Conservation (phyloP, 257 asterid species). For the Scutellaria baicalensis region DNA sequence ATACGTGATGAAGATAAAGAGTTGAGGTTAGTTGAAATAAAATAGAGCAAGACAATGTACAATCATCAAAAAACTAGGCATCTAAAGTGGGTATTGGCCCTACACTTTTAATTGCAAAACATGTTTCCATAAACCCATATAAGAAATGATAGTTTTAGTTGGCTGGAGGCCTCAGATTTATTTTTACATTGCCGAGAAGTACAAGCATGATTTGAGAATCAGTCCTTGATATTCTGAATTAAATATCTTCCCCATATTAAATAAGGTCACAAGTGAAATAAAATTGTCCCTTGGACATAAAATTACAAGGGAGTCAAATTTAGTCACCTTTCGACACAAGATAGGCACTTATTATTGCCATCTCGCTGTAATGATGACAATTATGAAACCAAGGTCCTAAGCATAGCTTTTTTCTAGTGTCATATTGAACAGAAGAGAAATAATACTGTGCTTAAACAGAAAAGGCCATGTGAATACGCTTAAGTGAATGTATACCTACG, state of each 20-base stretch:
- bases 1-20: neutral
- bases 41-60: neutral
- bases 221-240: neutral
- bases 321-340: slow-evolving; percentile 42
- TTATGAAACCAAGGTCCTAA: neutral
- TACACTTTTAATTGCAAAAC: neutral
- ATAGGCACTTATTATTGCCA: slow-evolving; percentile 15
- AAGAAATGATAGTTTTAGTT: neutral
- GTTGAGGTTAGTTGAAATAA: neutral
- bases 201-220: neutral
- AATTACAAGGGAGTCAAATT: slow-evolving; percentile 7
- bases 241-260: slow-evolving; percentile 14
- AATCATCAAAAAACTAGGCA: neutral
- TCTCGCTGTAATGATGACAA: slow-evolving; percentile 33
- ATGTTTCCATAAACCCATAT: neutral
- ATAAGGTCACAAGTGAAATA: slow-evolving; percentile 3
- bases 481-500: slow-evolving; percentile 32
- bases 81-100: neutral
- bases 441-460: neutral
- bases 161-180: neutral
- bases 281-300: slow-evolving; percentile 1
- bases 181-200: neutral
- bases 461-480: neutral
- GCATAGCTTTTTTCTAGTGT: neutral
- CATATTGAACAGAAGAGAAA: neutral